Conservation (phyloP, 768 basidiomycete genomes). For the Leucocoprinus sp. region DNA sequence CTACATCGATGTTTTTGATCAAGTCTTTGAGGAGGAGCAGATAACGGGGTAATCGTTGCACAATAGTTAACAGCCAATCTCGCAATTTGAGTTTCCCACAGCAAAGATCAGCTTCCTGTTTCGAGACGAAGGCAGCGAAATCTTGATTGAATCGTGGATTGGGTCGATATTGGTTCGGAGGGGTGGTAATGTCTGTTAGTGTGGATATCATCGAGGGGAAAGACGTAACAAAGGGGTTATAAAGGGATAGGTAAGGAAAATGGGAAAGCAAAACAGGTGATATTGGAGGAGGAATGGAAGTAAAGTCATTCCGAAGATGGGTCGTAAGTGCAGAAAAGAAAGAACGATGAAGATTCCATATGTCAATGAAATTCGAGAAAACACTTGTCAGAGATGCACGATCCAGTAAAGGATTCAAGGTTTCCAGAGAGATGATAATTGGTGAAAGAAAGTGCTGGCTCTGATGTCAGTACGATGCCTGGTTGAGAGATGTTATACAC, state of each 20-base stretch:
- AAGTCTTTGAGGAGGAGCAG: constrained; percentile 78
- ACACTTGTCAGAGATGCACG: constrained; percentile 61
- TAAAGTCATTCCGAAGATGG: constrained; percentile 24
- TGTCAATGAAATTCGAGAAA: constrained; percentile 87
- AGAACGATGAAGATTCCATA: constrained; percentile 80
- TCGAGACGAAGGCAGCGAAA: constrained; percentile 57
- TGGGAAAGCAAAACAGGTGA: constrained; percentile 57
- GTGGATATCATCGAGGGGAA: constrained; percentile 62
- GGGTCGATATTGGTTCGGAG: constrained; percentile 27
- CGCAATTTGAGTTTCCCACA: constrained; percentile 71
- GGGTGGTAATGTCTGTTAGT: constrained; percentile 44
- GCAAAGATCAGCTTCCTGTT: constrained; percentile 58
- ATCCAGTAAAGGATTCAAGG: constrained; percentile 57
- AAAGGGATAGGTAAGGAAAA: constrained; percentile 83
- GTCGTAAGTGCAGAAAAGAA: constrained; percentile 56
- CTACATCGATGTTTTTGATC: constrained; percentile 52
- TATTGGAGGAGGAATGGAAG: constrained; percentile 23
- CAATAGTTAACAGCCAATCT: constrained; percentile 81
- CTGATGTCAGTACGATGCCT: constrained; percentile 1
- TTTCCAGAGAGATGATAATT: constrained; percentile 68
- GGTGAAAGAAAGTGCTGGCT: constrained; percentile 74
- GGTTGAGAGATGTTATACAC: constrained; percentile 18
- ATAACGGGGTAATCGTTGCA: constrained; percentile 85
- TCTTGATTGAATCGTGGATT: constrained; percentile 37
- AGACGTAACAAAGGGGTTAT: constrained; percentile 76